Evolutionary conservation across 2,329 filamentous ascomycete species (phyloP), one percentile per base, ranked within the genome.

Genomic region (Hirsutella rhossiliensis): DNA sequence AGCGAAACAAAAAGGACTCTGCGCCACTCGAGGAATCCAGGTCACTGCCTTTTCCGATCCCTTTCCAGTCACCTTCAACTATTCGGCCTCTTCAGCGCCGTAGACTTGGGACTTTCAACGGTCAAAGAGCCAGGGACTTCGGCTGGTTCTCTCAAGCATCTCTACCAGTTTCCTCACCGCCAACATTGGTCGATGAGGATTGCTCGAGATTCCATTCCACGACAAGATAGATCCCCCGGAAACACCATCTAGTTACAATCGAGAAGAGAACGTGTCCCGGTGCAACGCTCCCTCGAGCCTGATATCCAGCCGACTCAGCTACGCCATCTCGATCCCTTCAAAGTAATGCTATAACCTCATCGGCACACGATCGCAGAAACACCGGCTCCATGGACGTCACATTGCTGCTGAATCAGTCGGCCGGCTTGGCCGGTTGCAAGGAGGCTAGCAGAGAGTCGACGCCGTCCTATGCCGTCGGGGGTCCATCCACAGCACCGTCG

Each of bases 351-450:
- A 23, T 37, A 38, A 9, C 11, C 28, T 29, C 17, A 17, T 9
- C 37, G 19, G 18, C 37, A 13, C 23, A 13, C 18, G 5, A 36
- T 9, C 37, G 19, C 18, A 39, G 18, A 13, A n/a, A 11, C 39
- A n/a, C 31, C n/a, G 20, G 15, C 42, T 45, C 45, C 34, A 68
- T 71, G 67, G 62, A 69, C 47, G 62, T 71, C 41, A 65, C 57
- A 13, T 62, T 62, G 30, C 47, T 70, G 31, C 52, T 70, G 27
- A 69, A 69, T 47, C 54, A 59, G 39, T 58, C 61, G 34, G 55
- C 59, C 38, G 41, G 29, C 18, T 41, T 50, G 9, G 42, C 20
- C 40, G n/a, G 13, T 29, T 39, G 39, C 32, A 43, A 43, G 32
- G 40, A 36, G 13, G 29, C 42, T 23, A 45, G 42, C 15, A 47